Percentiles rank a stretch among this genome's conserved stretches.
phyloP scores from a whole-genome alignment of 805 yeast species.

The Ogataea corticis region DNA sequence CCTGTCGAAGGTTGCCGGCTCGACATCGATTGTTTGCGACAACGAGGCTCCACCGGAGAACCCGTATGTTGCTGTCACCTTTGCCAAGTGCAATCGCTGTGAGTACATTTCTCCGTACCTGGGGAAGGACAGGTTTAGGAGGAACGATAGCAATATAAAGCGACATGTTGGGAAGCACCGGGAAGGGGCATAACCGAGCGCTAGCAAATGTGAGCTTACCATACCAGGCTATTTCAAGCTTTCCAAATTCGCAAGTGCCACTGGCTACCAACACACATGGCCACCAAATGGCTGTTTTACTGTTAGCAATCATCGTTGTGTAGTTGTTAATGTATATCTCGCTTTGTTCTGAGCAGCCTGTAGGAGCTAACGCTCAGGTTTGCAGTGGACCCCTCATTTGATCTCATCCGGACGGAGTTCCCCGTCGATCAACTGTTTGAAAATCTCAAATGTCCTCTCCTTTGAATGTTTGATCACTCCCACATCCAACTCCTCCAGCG shows the following conservation, averaged over 20 bases:
- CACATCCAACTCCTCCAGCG: slow-evolving; percentile 1
- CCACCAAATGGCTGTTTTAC: no score
- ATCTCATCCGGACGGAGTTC: not conserved
- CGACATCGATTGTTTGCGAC: not conserved
- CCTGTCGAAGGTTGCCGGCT: not conserved
- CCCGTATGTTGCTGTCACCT: slow-evolving; percentile 12
- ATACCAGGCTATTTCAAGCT: no score
- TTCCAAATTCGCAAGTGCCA: no score
- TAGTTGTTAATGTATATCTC: no score
- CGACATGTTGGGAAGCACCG: slow-evolving; percentile 5
- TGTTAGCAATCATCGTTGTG: no score
- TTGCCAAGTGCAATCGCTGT: slow-evolving; percentile 7
- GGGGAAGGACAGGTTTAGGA: slow-evolving; percentile 3
- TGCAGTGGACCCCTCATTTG: not conserved
- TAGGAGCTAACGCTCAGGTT: no score
- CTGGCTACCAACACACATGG: no score
- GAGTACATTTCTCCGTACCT: not conserved
- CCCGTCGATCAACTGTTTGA: not conserved
- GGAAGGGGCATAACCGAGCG: no score
- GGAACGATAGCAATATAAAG: slow-evolving; percentile 7
- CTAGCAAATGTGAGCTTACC: no score
- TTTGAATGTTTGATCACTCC: not conserved
- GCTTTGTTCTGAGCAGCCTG: no score
- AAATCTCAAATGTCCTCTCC: slow-evolving; percentile 4
- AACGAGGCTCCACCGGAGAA: slow-evolving; percentile 6